A percentile compares a stretch with the other conserved stretches of the same genome.
phyloP scores from a whole-genome alignment of 495 filamentous ascomycete species.

The Penicillium macrosclerotiorum region DNA sequence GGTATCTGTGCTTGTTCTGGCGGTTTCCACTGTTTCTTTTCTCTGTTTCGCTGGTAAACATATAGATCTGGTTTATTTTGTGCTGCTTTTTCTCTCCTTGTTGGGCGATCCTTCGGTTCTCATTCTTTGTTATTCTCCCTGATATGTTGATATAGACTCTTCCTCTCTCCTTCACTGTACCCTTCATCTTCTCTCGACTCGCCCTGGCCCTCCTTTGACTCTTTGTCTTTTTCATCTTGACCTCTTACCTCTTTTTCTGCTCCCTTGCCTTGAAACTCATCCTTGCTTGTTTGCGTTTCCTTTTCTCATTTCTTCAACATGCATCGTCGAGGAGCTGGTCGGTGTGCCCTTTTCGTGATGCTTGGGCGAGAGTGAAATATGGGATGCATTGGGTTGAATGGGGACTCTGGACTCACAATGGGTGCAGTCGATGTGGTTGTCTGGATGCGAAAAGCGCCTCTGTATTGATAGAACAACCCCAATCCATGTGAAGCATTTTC shows the following conservation, averaged over 20 bases:
- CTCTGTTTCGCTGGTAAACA: too few species aligned
- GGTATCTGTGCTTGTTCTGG: constrained; percentile 9
- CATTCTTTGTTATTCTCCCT: constrained; percentile 24
- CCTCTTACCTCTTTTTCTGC: not conserved
- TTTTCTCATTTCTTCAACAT: not conserved
- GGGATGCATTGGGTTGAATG: not conserved
- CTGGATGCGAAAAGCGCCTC: constrained; percentile 7
- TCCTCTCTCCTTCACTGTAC: constrained; percentile 5
- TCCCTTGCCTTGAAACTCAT: not conserved
- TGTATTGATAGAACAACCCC: constrained; percentile 13
- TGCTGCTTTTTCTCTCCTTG: not conserved
- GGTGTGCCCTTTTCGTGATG: not conserved
- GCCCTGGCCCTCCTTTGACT: too few species aligned
- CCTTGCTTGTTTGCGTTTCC: too few species aligned
- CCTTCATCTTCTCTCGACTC: constrained; percentile 8
- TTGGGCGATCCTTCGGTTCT: constrained; percentile 18
- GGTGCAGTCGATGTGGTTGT: constrained; percentile 9
- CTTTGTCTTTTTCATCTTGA: too few species aligned
- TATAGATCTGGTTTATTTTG: constrained; percentile 16
- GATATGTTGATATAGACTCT: constrained; percentile 25
- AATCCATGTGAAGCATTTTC: constrained; percentile 1
- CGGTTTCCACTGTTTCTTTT: constrained; percentile 3
- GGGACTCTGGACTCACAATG: not conserved
- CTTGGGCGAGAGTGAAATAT: constrained; percentile 1
- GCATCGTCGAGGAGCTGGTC: too few species aligned